phyloP scores from a whole-genome alignment of 2,329 filamentous ascomycete genomes.

The Penicillium sp. region DNA sequence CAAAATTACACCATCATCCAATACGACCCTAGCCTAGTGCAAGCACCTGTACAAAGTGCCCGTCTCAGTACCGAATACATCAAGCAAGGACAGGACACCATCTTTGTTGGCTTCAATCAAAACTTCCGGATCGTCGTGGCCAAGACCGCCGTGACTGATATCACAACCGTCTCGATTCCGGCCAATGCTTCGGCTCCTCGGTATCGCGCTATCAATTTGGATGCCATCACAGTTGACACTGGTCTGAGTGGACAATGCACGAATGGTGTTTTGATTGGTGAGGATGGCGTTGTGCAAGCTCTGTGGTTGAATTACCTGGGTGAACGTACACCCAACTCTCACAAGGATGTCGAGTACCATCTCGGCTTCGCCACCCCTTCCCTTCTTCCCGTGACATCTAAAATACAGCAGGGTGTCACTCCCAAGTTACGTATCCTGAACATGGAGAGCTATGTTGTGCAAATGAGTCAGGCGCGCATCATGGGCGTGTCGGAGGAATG shows the following conservation, averaged over 20 bases:
- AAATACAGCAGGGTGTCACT: conserved; percentile 72
- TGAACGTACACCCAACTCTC: conserved; percentile 69
- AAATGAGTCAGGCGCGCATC: conserved; percentile 93
- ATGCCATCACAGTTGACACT: conserved; percentile 95
- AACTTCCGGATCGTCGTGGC: conserved; percentile 90
- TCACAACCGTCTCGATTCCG: conserved; percentile 93
- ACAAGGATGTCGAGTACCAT: conserved; percentile 94
- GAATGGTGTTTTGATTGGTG: conserved; percentile 82
- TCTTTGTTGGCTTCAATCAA: conserved; percentile 97
- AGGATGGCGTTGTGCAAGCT: conserved; percentile 88
- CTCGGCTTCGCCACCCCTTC: conserved; percentile 85
- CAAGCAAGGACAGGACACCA: conserved; percentile 86
- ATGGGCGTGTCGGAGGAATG: conserved; percentile 96
- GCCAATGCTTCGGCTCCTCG: conserved; percentile 86
- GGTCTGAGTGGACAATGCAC: conserved; percentile 86
- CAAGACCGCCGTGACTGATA: conserved; percentile 91
- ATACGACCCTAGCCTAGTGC: conserved; percentile 89
- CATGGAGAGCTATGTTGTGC: conserved; percentile 88
- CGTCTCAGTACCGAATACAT: conserved; percentile 74
- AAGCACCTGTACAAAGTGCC: conserved; percentile 86
- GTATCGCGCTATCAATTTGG: conserved; percentile 91
- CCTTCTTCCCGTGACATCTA: conserved; percentile 76
- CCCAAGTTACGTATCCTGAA: conserved; percentile 86
- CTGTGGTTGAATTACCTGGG: conserved; percentile 96
- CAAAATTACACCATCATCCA: conserved; percentile 96